Base-by-base conservation (phyloP, 2,329 filamentous ascomycete species). In the Scolecobasidium constrictum region DNA sequence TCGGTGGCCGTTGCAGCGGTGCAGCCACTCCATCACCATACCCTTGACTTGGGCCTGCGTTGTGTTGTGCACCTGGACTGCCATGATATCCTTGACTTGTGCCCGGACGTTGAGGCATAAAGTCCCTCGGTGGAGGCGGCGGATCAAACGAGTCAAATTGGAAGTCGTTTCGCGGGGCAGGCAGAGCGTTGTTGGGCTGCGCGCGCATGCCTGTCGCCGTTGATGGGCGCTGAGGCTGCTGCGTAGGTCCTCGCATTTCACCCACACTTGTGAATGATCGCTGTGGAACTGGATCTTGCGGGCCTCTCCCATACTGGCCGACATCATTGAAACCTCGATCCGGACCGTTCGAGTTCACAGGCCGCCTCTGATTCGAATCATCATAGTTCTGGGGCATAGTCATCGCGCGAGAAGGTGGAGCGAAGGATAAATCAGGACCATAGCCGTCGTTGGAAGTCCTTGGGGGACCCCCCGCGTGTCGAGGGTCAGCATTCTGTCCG, bases 301-400 rank as follows among this genome's bases (percentile, higher is more conserved):
- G 31, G 11, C 38, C 38, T 41, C n/a, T 13, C 12, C 34, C 33
- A 15, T 42, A 37, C 9, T 9, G 13, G 16, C 40, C 40, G 21
- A 20, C 40, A 34, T 42, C 40, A 31, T 31, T 31, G 34, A 35
- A 37, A 16, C 28, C 26, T 15, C 22, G 40, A 15, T 35, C 31
- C 15, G 49, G 52, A n/a, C 55, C 53, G 12, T 61, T 59, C 33
- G 60, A 51, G 40, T 64, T 62, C 26, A 58, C 56, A 17, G 51
- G 46, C 42, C 57, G 53, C 35, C 56, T 56, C 22, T 57, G 56
- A 40, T 60, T 57, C 20, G 50, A 52, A 55, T 60, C 63, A 23
- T 57, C 52, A 33, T 56, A 52, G 23, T 56, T 56, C 4, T 62
- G 56, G 4, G 61, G 61, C 57, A 63, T 56, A 5, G 61, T 63